These are phyloP conservation scores for Cylindrodendrum hubeiense DNA, from an alignment of 2,329 filamentous ascomycete species.

Conservation along the genomic window DNA sequence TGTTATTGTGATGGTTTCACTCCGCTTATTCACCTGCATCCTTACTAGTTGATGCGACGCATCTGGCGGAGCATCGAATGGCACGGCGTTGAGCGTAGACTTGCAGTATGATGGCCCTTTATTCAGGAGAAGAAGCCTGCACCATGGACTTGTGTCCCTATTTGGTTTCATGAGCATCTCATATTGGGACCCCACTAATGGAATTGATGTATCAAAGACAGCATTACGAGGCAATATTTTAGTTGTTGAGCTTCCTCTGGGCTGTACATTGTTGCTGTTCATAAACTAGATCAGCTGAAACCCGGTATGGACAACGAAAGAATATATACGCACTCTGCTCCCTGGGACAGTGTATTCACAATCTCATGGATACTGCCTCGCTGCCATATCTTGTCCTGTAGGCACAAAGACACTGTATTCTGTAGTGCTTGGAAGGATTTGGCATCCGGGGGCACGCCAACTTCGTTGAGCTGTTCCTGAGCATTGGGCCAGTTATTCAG, in stretches of 20 bases:
- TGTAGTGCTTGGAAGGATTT: constrained; percentile 3
- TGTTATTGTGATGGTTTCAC: constrained; percentile 1
- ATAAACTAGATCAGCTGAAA: too few species aligned
- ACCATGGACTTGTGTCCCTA: too few species aligned
- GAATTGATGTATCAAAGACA: neutral
- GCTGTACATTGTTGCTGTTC: neutral
- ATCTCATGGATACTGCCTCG: constrained; percentile 16
- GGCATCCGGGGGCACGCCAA: constrained; percentile 4
- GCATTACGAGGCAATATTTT: constrained; percentile 5
- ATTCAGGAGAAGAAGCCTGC: too few species aligned
- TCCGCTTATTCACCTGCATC: neutral
- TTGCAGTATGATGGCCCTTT: too few species aligned
- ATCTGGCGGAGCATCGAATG: constrained; percentile 2
- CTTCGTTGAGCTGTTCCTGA: neutral
- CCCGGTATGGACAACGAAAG: too few species aligned
- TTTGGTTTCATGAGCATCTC: neutral
- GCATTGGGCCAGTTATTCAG: too few species aligned
- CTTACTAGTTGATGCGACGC: constrained; percentile 1
- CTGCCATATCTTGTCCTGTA: neutral
- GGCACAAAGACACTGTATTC: constrained; percentile 2
- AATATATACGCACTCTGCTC: too few species aligned
- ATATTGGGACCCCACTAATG: too few species aligned
- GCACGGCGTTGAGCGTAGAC: neutral
- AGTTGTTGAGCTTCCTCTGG: neutral
- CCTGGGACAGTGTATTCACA: too few species aligned